Evolutionary conservation across 768 basidiomycete genomes (phyloP).

Genomic region (Russula dissimulans): DNA sequence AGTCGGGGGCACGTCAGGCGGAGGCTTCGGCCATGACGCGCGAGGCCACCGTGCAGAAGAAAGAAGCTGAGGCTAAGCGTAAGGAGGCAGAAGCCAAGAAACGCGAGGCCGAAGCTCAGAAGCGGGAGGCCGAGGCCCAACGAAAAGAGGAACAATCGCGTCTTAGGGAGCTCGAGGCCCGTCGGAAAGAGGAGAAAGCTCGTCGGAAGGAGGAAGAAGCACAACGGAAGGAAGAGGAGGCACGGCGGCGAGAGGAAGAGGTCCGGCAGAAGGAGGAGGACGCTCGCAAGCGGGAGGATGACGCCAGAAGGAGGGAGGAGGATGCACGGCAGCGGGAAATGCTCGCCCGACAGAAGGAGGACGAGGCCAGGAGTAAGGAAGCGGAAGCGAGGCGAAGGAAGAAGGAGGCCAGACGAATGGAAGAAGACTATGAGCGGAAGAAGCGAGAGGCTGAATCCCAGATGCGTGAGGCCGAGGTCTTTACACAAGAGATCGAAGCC

Average conservation of each 20-base stretch:
- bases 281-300: conserved; percentile 29
- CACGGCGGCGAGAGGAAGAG: conserved; percentile 25
- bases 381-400: conserved; percentile 22
- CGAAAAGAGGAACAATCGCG: conserved; percentile 26
- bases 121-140: conserved; percentile 27
- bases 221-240: conserved; percentile 25
- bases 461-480: too few relatives aligned
- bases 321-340: conserved; percentile 24
- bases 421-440: conserved; percentile 24
- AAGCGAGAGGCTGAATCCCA: neutral
- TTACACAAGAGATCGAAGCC: too few relatives aligned
- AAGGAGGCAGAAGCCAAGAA: conserved; percentile 19
- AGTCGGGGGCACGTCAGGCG: conserved; percentile 17
- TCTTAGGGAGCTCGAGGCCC: conserved; percentile 27
- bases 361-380: neutral
- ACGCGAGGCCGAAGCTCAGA: conserved; percentile 28
- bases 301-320: conserved; percentile 25
- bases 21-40: neutral
- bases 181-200: conserved; percentile 26
- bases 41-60: neutral
- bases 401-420: conserved; percentile 24
- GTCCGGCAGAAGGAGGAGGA: conserved; percentile 26
- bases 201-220: conserved; percentile 28
- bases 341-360: conserved; percentile 22
- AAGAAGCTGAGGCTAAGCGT: neutral